Evolutionary conservation across 495 filamentous ascomycete genomes (phyloP).

Genomic region (Podospora fimiseda): DNA sequence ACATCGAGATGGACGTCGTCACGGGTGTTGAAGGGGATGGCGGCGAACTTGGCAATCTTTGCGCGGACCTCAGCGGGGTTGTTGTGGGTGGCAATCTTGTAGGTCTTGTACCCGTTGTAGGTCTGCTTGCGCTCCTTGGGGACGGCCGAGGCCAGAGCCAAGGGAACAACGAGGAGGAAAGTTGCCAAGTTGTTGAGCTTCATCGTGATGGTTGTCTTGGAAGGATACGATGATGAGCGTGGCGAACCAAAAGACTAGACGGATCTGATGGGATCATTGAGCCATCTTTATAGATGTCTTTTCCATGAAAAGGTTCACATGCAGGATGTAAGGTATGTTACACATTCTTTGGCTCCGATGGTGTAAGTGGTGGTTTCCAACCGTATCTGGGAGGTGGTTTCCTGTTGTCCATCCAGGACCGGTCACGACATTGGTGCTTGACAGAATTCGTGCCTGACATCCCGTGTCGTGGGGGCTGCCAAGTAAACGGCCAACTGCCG

Average conservation of each 20-base stretch:
- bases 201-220: constrained; percentile 7
- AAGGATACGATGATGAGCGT: not conserved
- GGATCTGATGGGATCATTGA: not conserved
- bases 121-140: constrained; percentile 17
- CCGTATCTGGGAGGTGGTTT: constrained; percentile 4
- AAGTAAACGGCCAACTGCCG: constrained; percentile 11
- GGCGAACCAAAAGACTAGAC: not conserved
- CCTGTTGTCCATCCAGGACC: not conserved
- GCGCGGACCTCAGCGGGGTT: constrained; percentile 17
- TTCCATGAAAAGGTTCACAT: not conserved
- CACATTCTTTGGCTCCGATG: too few species aligned
- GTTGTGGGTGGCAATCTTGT: constrained; percentile 21
- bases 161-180: constrained; percentile 8
- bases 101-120: constrained; percentile 29
- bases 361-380: not conserved
- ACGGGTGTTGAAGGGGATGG: constrained; percentile 19
- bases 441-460: not conserved
- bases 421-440: constrained; percentile 3
- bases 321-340: too few species aligned
- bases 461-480: constrained; percentile 5
- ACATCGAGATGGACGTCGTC: constrained; percentile 26
- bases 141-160: constrained; percentile 15
- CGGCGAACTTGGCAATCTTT: constrained; percentile 18
- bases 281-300: not conserved
- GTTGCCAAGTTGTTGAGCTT: constrained; percentile 7